phyloP scores from a whole-genome alignment of 306 rosid genomes.

The Elaeagnus macrophylla region DNA sequence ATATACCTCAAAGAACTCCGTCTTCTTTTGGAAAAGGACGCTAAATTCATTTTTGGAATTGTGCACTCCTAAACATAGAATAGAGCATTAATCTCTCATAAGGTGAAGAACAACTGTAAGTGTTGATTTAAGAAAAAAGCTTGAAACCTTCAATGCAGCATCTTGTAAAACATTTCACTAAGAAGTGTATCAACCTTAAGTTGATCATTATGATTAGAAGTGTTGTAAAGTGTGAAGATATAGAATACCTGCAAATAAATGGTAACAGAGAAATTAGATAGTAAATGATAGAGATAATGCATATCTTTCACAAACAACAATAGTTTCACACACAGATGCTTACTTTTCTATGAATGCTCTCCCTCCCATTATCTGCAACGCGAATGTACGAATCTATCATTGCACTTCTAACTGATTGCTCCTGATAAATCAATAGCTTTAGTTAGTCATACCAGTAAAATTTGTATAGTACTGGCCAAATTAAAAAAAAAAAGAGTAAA shows the following conservation, averaged over 20 bases:
- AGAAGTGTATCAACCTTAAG: slow-evolving; percentile 52
- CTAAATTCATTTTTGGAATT: not conserved
- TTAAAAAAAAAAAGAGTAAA: slow-evolving; percentile 2
- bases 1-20: too few relatives aligned
- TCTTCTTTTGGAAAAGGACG: too few relatives aligned
- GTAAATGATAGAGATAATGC: slow-evolving; percentile 8
- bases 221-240: slow-evolving; percentile 57
- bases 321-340: not conserved
- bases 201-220: slow-evolving; percentile 58
- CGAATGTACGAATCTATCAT: slow-evolving; percentile 61
- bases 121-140: slow-evolving; percentile 6
- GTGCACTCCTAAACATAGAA: slow-evolving; percentile 42
- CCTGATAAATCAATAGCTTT: slow-evolving; percentile 36
- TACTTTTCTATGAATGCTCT: slow-evolving; percentile 57
- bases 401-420: slow-evolving; percentile 60
- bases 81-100: slow-evolving; percentile 5
- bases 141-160: slow-evolving; percentile 59
- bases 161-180: slow-evolving; percentile 31
- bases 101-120: slow-evolving; percentile 14
- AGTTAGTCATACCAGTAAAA: slow-evolving; percentile 3
- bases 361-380: slow-evolving; percentile 74
- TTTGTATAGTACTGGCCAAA: slow-evolving; percentile 4
- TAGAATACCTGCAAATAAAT: slow-evolving; percentile 49
- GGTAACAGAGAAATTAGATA: slow-evolving; percentile 14
- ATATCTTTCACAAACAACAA: not conserved